phyloP scores from a whole-genome alignment of 768 basidiomycete genomes.

The Boletus vermiculosoides region DNA sequence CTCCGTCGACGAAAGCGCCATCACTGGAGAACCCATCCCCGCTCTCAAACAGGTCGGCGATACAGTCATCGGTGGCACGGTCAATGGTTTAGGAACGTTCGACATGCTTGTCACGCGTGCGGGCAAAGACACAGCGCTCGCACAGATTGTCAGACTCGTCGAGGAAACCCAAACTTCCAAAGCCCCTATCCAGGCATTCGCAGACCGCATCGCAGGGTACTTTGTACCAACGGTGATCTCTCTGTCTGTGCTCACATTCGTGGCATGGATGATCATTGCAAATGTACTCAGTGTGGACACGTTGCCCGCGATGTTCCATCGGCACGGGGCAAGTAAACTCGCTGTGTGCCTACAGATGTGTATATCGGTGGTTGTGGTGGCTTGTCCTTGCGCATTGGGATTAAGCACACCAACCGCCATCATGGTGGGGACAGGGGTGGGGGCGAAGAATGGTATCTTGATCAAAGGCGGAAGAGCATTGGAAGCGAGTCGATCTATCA shows the following conservation, averaged over 20 bases:
- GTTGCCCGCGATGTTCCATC: constrained; percentile 83
- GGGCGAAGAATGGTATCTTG: constrained; percentile 93
- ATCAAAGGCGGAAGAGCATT: constrained; percentile 97
- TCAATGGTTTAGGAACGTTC: constrained; percentile 96
- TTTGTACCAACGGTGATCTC: constrained; percentile 92
- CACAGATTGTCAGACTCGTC: constrained; percentile 95
- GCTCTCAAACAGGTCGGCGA: constrained; percentile 83
- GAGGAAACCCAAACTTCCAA: constrained; percentile 98
- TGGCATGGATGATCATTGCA: constrained; percentile 78
- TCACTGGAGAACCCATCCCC: constrained; percentile 93
- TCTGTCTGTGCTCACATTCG: constrained; percentile 78
- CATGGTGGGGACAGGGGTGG: constrained; percentile 98
- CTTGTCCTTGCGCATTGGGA: constrained; percentile 96
- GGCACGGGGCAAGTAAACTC: constrained; percentile 78
- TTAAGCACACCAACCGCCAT: constrained; percentile 96
- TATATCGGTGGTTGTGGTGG: constrained; percentile 96
- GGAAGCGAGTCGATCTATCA: constrained; percentile 83
- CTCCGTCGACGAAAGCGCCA: constrained; percentile 91
- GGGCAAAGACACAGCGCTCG: constrained; percentile 92
- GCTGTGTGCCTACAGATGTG: constrained; percentile 95
- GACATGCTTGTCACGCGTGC: constrained; percentile 95
- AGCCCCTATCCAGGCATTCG: constrained; percentile 97
- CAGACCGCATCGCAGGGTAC: constrained; percentile 90
- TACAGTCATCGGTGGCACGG: constrained; percentile 90
- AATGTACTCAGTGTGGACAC: constrained; percentile 49